phyloP scores from a whole-genome alignment of 2,329 filamentous ascomycete species.

The Pseudogymnoascus sp. region DNA sequence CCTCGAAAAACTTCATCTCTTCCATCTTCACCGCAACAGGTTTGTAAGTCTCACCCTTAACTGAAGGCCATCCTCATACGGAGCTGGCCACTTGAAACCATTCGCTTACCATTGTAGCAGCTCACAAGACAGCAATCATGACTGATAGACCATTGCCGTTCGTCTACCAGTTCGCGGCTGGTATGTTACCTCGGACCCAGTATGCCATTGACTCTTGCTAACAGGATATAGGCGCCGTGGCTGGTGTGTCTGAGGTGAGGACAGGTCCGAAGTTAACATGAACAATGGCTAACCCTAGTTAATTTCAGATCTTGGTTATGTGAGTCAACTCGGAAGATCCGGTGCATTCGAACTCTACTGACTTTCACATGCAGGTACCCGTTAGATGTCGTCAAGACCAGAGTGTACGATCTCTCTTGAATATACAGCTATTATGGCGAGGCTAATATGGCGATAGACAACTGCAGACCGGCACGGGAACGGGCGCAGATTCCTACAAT shows the following conservation, averaged over 20 bases:
- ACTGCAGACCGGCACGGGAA: constrained; percentile 67
- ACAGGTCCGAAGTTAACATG: constrained; percentile 5
- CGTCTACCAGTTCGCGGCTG: constrained; percentile 89
- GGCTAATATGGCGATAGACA: constrained; percentile 48
- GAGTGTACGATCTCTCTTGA: constrained; percentile 61
- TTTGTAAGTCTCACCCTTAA: neutral
- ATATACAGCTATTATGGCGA: neutral
- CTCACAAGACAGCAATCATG: constrained; percentile 40
- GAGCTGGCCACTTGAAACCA: neutral
- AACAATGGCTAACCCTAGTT: constrained; percentile 18
- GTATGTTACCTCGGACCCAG: constrained; percentile 39
- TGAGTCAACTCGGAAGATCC: constrained; percentile 36
- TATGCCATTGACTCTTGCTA: constrained; percentile 21
- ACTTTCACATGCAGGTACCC: constrained; percentile 66
- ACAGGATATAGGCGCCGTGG: constrained; percentile 64
- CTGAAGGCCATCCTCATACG: neutral
- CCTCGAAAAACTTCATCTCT: neutral
- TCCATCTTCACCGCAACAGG: constrained; percentile 2
- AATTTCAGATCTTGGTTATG: constrained; percentile 74
- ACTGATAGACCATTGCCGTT: constrained; percentile 74
- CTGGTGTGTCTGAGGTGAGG: constrained; percentile 92
- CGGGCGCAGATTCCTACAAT: constrained; percentile 79
- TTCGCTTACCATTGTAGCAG: neutral
- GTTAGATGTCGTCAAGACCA: constrained; percentile 94
- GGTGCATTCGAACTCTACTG: constrained; percentile 12